These are phyloP conservation scores for Nannochloropsis salina DNA, from an alignment of 108 stramenopile genomes.

Conservation along the genomic window DNA sequence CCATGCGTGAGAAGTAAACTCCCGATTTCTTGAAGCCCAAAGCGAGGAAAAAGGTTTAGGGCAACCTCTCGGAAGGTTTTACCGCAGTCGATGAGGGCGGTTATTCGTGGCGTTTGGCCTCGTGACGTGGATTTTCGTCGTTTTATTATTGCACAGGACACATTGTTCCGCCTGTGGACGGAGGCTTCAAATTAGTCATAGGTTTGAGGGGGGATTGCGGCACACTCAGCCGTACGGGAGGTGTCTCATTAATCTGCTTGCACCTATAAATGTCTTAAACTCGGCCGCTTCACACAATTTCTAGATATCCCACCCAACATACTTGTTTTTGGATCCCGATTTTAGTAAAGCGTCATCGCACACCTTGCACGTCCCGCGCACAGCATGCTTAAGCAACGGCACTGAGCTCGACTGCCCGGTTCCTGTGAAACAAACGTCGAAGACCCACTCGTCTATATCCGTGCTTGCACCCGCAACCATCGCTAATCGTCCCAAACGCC, in stretches of 20 bases:
- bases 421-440: neutral
- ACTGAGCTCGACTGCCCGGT: slow-evolving; percentile 1
- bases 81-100: slow-evolving; percentile 1
- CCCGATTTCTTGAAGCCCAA: neutral
- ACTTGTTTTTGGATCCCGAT: slow-evolving; percentile 4
- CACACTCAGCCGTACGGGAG: too few relatives aligned
- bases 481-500: too few relatives aligned
- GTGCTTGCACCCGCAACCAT: neutral
- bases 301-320: neutral
- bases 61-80: neutral
- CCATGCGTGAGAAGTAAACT: neutral
- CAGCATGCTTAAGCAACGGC: slow-evolving; percentile 5
- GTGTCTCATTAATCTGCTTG: too few relatives aligned
- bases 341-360: neutral
- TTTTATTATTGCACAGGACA: neutral
- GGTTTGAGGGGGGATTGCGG: neutral
- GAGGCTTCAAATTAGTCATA: neutral
- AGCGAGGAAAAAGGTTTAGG: neutral
- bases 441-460: neutral
- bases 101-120: neutral
- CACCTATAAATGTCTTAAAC: too few relatives aligned
- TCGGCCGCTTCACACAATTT: too few relatives aligned
- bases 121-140: neutral
- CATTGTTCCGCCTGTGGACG: neutral
- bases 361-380: neutral